A percentile compares a stretch with the other conserved stretches of the same genome.
phyloP scores from a whole-genome alignment of 2,329 filamentous ascomycete genomes.

The Pestalotiopsis sp. region DNA sequence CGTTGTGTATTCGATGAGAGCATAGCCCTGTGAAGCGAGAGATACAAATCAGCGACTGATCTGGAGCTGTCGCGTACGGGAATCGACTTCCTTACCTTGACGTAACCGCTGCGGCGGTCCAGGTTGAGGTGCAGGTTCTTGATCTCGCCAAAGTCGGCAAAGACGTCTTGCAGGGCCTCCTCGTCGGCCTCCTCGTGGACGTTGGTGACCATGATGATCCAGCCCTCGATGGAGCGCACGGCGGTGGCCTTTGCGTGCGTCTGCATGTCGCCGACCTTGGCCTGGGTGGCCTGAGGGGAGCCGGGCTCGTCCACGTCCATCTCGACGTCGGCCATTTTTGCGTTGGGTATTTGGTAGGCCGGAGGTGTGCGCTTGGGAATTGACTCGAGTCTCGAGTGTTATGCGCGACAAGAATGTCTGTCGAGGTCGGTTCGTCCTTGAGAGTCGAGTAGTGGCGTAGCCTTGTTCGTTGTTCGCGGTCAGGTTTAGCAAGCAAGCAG shows the following conservation, averaged over 20 bases:
- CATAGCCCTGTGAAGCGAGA: slow-evolving; percentile 68
- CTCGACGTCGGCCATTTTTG: slow-evolving; percentile 55
- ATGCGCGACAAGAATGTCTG: not conserved
- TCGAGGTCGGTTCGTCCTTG: not conserved
- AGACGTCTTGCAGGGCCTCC: slow-evolving; percentile 79
- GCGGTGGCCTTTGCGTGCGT: slow-evolving; percentile 76
- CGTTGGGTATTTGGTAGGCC: too few species aligned
- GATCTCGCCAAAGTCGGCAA: slow-evolving; percentile 83
- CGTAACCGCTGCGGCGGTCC: slow-evolving; percentile 81
- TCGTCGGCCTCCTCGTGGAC: slow-evolving; percentile 87
- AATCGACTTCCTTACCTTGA: slow-evolving; percentile 63
- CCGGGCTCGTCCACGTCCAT: slow-evolving; percentile 62
- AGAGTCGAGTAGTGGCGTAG: not conserved
- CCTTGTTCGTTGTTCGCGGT: not conserved
- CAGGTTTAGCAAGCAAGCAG: not conserved
- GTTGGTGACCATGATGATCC: slow-evolving; percentile 86
- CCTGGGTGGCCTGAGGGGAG: slow-evolving; percentile 40
- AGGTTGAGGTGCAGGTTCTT: slow-evolving; percentile 86
- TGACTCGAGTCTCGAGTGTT: not conserved
- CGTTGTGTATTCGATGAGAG: slow-evolving; percentile 82
- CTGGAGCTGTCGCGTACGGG: not conserved
- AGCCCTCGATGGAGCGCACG: slow-evolving; percentile 85
- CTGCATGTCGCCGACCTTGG: slow-evolving; percentile 67
- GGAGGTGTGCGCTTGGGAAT: not conserved
- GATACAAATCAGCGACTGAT: slow-evolving; percentile 9